phyloP scores from a whole-genome alignment of 768 basidiomycete genomes.

The Mycena rosella region DNA sequence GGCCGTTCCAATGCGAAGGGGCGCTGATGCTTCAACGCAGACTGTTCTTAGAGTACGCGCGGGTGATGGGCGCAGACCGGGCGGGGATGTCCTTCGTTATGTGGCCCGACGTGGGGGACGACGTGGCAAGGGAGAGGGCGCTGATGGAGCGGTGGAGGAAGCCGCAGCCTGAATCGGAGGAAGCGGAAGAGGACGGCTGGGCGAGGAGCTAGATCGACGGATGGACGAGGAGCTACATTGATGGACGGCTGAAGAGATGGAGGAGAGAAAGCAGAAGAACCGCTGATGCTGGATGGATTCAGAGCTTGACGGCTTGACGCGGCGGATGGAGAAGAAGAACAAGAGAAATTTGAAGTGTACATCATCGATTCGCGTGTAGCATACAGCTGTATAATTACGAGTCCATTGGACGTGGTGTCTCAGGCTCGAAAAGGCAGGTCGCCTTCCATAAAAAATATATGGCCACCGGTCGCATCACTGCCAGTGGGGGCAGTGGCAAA shows the following conservation, averaged over 20 bases:
- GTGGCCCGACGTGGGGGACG: constrained; percentile 26
- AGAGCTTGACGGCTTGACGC: no score
- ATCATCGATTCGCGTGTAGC: not conserved
- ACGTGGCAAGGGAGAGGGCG: constrained; percentile 18
- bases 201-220: no score
- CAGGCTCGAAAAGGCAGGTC: no score
- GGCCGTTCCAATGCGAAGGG: no score
- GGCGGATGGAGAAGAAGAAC: no score
- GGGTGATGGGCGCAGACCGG: constrained; percentile 63
- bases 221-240: no score
- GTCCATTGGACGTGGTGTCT: no score
- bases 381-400: constrained; percentile 4
- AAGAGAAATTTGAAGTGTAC: not conserved
- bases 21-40: constrained; percentile 43
- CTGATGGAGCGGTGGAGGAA: constrained; percentile 13
- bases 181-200: not conserved
- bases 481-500: no score
- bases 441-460: no score
- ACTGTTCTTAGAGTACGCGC: constrained; percentile 66
- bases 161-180: not conserved
- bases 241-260: not conserved
- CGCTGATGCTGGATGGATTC: no score
- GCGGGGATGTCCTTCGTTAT: constrained; percentile 53
- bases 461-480: no score
- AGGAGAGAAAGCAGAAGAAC: no score